Base-by-base conservation (phyloP, 106 monocot genomes). In the Dactylorhiza incarnata region DNA sequence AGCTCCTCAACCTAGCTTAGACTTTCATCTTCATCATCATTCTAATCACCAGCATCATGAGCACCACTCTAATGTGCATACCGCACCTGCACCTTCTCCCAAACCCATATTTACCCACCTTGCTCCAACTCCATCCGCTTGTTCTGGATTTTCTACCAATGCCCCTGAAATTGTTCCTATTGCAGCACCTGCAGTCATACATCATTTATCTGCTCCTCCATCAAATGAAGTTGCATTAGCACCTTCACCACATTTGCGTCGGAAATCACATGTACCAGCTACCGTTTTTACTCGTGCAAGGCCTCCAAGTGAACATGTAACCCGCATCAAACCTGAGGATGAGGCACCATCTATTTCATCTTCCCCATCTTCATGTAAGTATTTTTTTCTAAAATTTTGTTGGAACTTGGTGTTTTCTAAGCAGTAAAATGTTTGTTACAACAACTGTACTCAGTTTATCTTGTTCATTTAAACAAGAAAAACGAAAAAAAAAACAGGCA, bases 361-460 rank as follows among this genome's bases (percentile, higher is more conserved):
- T 75, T 75, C 82, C 9, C 74, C 80, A 76, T 82, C 80, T 86
- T 82, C 89, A 81, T 89, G 96, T 97, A 68, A 94, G 93, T 89
- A 81, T 62, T 46, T 72, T 73, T 25, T 65, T 24, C 68, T 55
- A 17, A 68, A 70, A 45, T 44, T 48, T n/a, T 73, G 29, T 26
- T 49, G 1, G 15, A 69, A 65, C 26, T 8, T 26, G 22, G 58
- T 19, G 9, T 65, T 26, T 65, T 3, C 0, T 65, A 26, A 5
- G 29, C 10, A 65, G 19, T 65, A 11, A 59, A 29, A 13, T 65
- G 7, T 65, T 65, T 65, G 12, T 65, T 65, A 65, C 13, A 65
- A 65, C 65, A 65, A 65, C 4, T 65, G 65, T 65, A 26, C 4
- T 20, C 29, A 26, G 11, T n/a, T 29, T 26, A 29, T 14, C 13